A percentile compares a stretch with the other conserved stretches of the same genome.
These are phyloP conservation scores for Obelidium mucronatum DNA, from an alignment of 192 early-diverging fungal species.

Conservation along the genomic window DNA sequence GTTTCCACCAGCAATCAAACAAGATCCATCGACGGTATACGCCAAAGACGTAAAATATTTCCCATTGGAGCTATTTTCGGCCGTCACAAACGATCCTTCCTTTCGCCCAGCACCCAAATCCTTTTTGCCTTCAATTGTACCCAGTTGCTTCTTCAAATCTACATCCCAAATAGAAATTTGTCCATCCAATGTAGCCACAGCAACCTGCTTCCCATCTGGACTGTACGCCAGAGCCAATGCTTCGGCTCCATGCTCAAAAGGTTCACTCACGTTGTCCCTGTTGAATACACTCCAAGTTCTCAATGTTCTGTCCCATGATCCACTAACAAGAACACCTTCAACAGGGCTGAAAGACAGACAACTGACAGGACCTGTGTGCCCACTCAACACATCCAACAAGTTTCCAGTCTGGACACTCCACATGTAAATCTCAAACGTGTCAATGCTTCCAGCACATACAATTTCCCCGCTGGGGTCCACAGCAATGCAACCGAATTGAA, in stretches of 20 bases:
- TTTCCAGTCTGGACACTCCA: constrained; percentile 99
- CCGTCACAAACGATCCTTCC: constrained; percentile 76
- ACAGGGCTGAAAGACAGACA: constrained; percentile 84
- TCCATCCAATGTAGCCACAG: constrained; percentile 89
- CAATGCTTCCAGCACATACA: constrained; percentile 91
- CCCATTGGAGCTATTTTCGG: constrained; percentile 81
- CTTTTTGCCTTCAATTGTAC: constrained; percentile 87
- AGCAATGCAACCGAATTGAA: constrained; percentile 92
- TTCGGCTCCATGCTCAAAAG: constrained; percentile 80
- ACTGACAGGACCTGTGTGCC: constrained; percentile 93
- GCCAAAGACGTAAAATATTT: constrained; percentile 92
- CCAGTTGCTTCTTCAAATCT: constrained; percentile 71
- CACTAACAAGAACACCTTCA: constrained; percentile 80
- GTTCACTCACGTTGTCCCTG: constrained; percentile 78
- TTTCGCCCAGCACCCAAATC: constrained; percentile 93
- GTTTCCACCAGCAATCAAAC: constrained; percentile 93
- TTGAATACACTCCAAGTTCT: constrained; percentile 95
- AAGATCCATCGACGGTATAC: constrained; percentile 93
- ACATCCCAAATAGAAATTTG: constrained; percentile 94
- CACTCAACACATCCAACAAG: constrained; percentile 90
- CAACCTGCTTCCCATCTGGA: constrained; percentile 90
- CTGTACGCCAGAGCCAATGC: constrained; percentile 88
- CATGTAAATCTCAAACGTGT: constrained; percentile 96
- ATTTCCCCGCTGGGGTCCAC: constrained; percentile 98
- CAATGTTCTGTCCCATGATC: constrained; percentile 92